Evolutionary conservation across 192 early-diverging fungal species (phyloP).

Genomic region (Podila epigama): DNA sequence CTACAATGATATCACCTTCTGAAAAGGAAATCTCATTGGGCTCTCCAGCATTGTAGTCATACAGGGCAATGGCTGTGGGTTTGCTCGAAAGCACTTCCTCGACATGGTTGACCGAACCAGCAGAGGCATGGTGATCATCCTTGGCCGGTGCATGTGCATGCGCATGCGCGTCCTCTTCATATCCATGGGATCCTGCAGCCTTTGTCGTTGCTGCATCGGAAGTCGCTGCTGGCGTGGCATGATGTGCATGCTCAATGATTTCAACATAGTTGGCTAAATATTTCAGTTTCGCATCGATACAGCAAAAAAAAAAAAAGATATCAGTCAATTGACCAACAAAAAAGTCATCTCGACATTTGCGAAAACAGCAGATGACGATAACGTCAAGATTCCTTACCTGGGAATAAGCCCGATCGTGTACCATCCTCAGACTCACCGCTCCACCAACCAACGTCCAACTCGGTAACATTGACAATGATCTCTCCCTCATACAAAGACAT

Average conservation of each 20-base stretch:
- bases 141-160: slow-evolving; percentile 24
- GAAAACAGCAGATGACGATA: no score
- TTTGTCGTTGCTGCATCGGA: no score
- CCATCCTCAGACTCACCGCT: slow-evolving; percentile 81
- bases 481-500: slow-evolving; percentile 86
- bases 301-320: neutral
- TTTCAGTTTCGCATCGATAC: no score
- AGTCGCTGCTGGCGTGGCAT: slow-evolving; percentile 1
- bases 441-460: slow-evolving; percentile 95
- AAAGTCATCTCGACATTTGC: no score
- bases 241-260: slow-evolving; percentile 52
- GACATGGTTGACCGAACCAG: slow-evolving; percentile 14
- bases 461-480: slow-evolving; percentile 76
- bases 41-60: slow-evolving; percentile 88
- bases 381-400: slow-evolving; percentile 56
- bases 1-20: slow-evolving; percentile 75
- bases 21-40: slow-evolving; percentile 87
- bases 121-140: slow-evolving; percentile 15
- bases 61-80: slow-evolving; percentile 67
- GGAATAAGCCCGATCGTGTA: slow-evolving; percentile 80
- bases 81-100: slow-evolving; percentile 36
- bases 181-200: no score
- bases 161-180: slow-evolving; percentile 3
- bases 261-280: slow-evolving; percentile 65
- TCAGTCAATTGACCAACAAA: neutral